A percentile compares a stretch with the other conserved stretches of the same genome.
Conservation (phyloP, 495 filamentous ascomycete species). For the Hyaloscypha hepaticicola region DNA sequence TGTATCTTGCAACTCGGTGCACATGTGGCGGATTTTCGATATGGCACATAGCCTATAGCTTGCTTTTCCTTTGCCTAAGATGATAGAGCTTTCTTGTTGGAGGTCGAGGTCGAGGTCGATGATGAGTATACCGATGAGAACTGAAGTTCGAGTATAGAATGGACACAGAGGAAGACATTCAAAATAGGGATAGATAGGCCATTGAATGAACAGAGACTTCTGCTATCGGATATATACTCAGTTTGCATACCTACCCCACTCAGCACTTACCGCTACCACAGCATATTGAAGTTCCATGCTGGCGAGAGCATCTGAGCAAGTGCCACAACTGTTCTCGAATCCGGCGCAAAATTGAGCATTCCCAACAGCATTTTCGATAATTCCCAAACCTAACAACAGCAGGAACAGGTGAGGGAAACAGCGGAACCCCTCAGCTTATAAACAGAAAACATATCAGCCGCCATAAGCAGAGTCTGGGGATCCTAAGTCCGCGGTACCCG, state of each 20-base stretch:
- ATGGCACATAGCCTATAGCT: background rate
- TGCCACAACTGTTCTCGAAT: too few relatives aligned
- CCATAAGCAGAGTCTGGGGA: too few relatives aligned
- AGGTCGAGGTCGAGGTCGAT: background rate
- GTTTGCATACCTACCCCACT: background rate
- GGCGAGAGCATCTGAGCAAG: too few relatives aligned
- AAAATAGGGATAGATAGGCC: constrained; percentile 7
- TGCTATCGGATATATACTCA: background rate
- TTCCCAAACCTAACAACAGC: too few relatives aligned
- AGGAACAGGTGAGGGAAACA: too few relatives aligned
- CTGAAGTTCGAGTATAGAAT: background rate
- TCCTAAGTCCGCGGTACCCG: too few relatives aligned
- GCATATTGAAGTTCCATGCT: too few relatives aligned
- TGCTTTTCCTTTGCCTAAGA: constrained; percentile 1
- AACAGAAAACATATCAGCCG: too few relatives aligned
- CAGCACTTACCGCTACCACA: too few relatives aligned
- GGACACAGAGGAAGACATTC: background rate
- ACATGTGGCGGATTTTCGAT: background rate
- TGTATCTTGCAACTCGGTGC: constrained; percentile 5
- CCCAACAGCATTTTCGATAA: too few relatives aligned
- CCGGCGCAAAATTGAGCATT: too few relatives aligned
- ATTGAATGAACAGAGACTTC: constrained; percentile 11
- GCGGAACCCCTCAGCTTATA: too few relatives aligned
- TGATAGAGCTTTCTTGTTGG: background rate
- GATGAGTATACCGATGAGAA: background rate